These are phyloP conservation scores for Didymella pinodella DNA, from an alignment of 2,329 filamentous ascomycete genomes.

Conservation along the genomic window DNA sequence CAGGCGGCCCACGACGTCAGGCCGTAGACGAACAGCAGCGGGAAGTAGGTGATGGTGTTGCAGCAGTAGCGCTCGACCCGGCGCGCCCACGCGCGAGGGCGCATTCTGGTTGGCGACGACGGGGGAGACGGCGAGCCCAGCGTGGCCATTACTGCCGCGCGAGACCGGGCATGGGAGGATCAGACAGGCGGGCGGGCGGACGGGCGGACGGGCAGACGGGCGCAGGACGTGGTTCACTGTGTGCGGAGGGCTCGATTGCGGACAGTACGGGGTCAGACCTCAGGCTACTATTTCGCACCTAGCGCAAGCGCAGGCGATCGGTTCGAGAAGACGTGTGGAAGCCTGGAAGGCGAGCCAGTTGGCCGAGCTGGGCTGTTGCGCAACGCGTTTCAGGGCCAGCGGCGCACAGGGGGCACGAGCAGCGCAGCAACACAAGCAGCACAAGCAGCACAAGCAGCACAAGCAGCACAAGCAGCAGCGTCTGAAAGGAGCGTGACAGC, in stretches of 20 bases:
- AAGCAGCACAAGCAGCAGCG: neutral
- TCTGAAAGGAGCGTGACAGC: constrained; percentile 1
- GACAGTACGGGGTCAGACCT: neutral
- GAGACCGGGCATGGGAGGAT: constrained; percentile 37
- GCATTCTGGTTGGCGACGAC: constrained; percentile 50
- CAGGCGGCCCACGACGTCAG: constrained; percentile 94
- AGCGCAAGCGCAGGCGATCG: constrained; percentile 7
- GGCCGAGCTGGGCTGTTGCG: constrained; percentile 25
- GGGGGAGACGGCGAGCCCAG: constrained; percentile 51
- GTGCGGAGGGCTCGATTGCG: neutral
- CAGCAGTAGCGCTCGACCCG: constrained; percentile 86
- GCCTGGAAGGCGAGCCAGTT: constrained; percentile 25
- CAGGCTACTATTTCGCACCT: too few species aligned
- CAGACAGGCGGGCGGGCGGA: constrained; percentile 12
- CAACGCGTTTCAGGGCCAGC: constrained; percentile 38
- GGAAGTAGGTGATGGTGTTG: constrained; percentile 78
- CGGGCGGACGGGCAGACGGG: constrained; percentile 5
- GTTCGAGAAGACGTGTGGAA: constrained; percentile 23
- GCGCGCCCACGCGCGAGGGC: constrained; percentile 64
- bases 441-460: too few species aligned
- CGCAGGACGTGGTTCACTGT: too few species aligned
- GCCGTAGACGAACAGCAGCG: constrained; percentile 87
- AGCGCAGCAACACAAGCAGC: neutral
- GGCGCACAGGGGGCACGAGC: constrained; percentile 28
- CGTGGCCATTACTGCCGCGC: constrained; percentile 47